Percentiles rank a stretch among this genome's conserved stretches.
Conservation (phyloP, 768 basidiomycete species). For the Naganishia randhawae region DNA sequence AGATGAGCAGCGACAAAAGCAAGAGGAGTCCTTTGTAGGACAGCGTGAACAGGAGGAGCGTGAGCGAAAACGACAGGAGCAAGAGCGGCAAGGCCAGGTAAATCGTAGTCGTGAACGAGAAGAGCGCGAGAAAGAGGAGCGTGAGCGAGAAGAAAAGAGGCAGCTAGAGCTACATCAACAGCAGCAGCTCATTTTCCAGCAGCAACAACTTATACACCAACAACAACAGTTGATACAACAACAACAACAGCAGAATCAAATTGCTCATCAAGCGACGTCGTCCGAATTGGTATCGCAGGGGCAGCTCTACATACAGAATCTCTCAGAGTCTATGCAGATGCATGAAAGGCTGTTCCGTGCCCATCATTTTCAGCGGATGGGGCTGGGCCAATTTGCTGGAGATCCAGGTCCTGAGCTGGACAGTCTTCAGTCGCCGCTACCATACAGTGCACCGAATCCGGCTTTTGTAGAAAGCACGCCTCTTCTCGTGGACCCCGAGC, state of each 20-base stretch:
- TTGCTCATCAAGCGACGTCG: not conserved
- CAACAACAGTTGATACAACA: not conserved
- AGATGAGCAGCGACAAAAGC: not conserved
- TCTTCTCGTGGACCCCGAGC: not conserved
- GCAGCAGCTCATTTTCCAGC: slow-evolving; percentile 6
- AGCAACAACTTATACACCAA: not conserved
- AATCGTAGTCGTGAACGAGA: too few species aligned
- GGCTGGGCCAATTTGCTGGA: too few species aligned
- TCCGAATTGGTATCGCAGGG: not conserved
- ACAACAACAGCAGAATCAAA: not conserved
- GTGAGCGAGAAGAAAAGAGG: not conserved
- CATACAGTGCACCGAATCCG: not conserved
- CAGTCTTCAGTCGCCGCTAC: not conserved
- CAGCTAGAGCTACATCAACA: not conserved
- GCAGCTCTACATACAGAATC: slow-evolving; percentile 4
- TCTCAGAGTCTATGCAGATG: not conserved
- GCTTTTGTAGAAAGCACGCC: not conserved
- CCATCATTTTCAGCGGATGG: not conserved
- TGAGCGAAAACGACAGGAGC: not conserved
- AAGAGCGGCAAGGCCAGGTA: not conserved
- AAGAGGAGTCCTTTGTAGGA: not conserved
- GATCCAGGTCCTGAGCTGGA: too few species aligned
- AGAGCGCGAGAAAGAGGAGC: too few species aligned
- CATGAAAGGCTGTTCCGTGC: not conserved
- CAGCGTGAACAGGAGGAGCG: not conserved